Evolutionary conservation across 1,284 basidiomycete species (phyloP), one percentile per base, ranked within the genome.

Genomic region (Melampsora americana): DNA sequence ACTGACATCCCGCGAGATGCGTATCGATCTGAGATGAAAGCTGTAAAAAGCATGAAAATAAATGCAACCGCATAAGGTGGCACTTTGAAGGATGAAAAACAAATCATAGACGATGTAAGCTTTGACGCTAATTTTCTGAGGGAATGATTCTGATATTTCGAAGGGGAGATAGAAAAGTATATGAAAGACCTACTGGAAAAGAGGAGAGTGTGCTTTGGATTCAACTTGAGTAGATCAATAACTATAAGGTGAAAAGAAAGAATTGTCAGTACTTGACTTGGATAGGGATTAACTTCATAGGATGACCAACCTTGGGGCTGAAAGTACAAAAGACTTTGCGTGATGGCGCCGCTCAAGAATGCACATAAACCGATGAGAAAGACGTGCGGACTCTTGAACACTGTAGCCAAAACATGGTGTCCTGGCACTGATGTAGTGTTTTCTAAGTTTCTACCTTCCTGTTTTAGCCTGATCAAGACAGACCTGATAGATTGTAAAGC

Each of bases 21-120:
- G 32, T 64, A 64, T 28, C 61, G 61, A 35, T 64, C 61, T 23
- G 61, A 64, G 61, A 32, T n/a, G 32, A 32, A 64, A n/a, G 61
- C 32, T n/a, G 35, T 32, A 18, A 42, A n/a, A 18, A 64, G 61
- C 26, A 62, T 62, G 28, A 62, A 62, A 62, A 62, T 18, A 32
- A 62, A 26, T 5, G 61, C 61, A 32, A 64, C 61, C 12, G 32
- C 14, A 26, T 64, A 64, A n/a, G 61, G 61, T 30, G 61, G 61
- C 53, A 56, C 53, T 56, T n/a, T n/a, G 14, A 56, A 64, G 12
- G 35, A 42, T 42, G 39, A 42, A 11, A 42, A 42, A 42, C 39
- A 5, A 42, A 42, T 42, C 11, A 42, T 9, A 11, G 39, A 42
- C 39, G 4, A 5, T 42, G 39, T 42, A 42, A 42, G 39, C 1